A percentile compares a stretch with the other conserved stretches of the same genome.
Evolutionary conservation across 306 rosid genomes (phyloP).

Genomic region (Vicia sativa): DNA sequence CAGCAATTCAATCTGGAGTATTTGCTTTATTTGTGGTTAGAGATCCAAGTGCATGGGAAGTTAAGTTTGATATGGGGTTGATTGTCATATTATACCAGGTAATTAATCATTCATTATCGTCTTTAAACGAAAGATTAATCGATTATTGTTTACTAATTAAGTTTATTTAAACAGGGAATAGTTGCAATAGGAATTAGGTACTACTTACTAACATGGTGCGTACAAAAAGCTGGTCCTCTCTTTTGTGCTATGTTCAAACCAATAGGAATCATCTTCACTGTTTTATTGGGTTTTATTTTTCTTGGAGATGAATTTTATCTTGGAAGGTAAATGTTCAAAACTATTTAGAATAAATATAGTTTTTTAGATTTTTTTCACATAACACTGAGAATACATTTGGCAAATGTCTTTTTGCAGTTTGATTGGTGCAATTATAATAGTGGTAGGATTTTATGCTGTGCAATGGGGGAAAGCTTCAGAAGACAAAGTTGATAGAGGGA

Average conservation of each 20-base stretch:
- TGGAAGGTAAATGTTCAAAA: conserved; percentile 49
- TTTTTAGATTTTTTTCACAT: too few species aligned
- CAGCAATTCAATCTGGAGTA: conserved; percentile 32
- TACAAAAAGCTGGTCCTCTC: conserved; percentile 50
- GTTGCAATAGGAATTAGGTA: conserved; percentile 33
- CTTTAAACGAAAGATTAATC: too few species aligned
- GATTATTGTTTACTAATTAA: too few species aligned
- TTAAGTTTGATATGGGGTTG: conserved; percentile 40
- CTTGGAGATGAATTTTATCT: conserved; percentile 48
- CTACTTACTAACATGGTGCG: conserved; percentile 40
- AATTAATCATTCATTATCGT: not conserved
- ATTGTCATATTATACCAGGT: conserved; percentile 44
- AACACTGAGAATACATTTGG: not conserved
- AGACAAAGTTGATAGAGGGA: not conserved
- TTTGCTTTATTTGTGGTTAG: conserved; percentile 36
- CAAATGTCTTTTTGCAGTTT: conserved; percentile 39
- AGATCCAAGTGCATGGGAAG: conserved; percentile 45
- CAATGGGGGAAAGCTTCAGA: conserved; percentile 59
- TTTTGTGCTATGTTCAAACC: conserved; percentile 64
- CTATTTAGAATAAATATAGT: too few species aligned
- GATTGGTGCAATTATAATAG: conserved; percentile 53
- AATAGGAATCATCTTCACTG: conserved; percentile 46
- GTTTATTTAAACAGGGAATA: conserved; percentile 38
- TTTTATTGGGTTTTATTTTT: conserved; percentile 43
- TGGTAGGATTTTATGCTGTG: conserved; percentile 51